Evolutionary conservation across 305 asterid species (phyloP).

Genomic region (Fraxinus greggii): DNA sequence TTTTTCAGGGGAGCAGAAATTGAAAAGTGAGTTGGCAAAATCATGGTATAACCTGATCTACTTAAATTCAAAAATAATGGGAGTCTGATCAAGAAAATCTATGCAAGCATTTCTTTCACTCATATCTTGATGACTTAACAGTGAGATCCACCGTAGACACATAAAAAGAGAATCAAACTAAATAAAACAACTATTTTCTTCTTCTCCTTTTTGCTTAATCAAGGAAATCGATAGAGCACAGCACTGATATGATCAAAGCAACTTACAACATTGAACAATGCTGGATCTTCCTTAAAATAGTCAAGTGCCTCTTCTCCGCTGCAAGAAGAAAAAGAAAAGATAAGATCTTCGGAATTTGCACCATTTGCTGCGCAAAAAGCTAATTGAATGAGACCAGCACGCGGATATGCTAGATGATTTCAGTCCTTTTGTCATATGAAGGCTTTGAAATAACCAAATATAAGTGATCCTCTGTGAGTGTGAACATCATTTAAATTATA

Average conservation of each 20-base stretch:
- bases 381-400: background rate
- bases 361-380: background rate
- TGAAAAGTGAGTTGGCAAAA: background rate
- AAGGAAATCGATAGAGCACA: background rate
- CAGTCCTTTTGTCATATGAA: background rate
- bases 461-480: background rate
- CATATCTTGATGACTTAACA: background rate
- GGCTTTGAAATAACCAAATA: background rate
- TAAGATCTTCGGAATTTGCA: background rate
- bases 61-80: background rate
- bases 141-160: background rate
- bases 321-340: slow-evolving; percentile 9
- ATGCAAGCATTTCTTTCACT: background rate
- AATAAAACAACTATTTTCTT: background rate
- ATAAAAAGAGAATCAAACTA: background rate
- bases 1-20: background rate
- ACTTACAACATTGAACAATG: slow-evolving; percentile 44
- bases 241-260: background rate
- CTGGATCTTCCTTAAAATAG: slow-evolving; percentile 43
- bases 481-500: background rate
- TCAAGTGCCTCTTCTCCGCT: slow-evolving; percentile 44
- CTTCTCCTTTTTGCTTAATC: background rate
- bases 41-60: background rate
- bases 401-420: background rate
- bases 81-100: background rate